phyloP scores from a whole-genome alignment of 495 filamentous ascomycete species.

The Hyphodiscus hymeniophilus region DNA sequence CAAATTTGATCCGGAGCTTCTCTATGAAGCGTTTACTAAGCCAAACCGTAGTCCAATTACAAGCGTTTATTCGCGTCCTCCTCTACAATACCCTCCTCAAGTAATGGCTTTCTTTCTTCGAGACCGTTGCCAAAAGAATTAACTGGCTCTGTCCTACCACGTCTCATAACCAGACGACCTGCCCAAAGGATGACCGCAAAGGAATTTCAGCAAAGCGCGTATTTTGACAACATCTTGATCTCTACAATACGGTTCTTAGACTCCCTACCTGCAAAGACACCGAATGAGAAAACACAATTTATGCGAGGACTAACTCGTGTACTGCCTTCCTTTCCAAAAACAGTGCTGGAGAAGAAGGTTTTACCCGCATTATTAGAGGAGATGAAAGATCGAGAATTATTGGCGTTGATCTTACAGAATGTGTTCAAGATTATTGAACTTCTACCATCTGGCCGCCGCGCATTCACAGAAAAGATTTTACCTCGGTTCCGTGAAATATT shows the following conservation, averaged over 20 bases:
- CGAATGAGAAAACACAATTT: constrained; percentile 84
- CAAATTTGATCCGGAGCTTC: too few species aligned
- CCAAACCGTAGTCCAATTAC: too few species aligned
- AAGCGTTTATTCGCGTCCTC: constrained; percentile 71
- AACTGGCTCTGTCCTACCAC: constrained; percentile 61
- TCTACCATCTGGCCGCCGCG: constrained; percentile 64
- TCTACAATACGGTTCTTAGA: constrained; percentile 94
- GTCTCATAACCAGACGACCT: constrained; percentile 76
- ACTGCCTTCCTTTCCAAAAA: constrained; percentile 80
- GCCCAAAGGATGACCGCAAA: constrained; percentile 79
- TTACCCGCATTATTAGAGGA: constrained; percentile 84
- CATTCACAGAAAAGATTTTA: constrained; percentile 75
- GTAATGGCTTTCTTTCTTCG: constrained; percentile 78
- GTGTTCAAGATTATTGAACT: constrained; percentile 78
- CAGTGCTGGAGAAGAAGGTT: constrained; percentile 90
- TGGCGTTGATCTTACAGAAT: constrained; percentile 79
- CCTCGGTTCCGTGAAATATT: constrained; percentile 81
- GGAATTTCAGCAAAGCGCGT: constrained; percentile 88
- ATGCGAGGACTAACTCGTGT: constrained; percentile 82
- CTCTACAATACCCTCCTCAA: constrained; percentile 63
- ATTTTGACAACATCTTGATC: constrained; percentile 94
- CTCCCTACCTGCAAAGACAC: constrained; percentile 79
- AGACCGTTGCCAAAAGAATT: constrained; percentile 74
- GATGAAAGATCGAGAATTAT: constrained; percentile 77
- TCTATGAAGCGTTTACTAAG: too few species aligned